phyloP scores from a whole-genome alignment of 2,329 filamentous ascomycete species.

The Phialemonium atrogriseum region DNA sequence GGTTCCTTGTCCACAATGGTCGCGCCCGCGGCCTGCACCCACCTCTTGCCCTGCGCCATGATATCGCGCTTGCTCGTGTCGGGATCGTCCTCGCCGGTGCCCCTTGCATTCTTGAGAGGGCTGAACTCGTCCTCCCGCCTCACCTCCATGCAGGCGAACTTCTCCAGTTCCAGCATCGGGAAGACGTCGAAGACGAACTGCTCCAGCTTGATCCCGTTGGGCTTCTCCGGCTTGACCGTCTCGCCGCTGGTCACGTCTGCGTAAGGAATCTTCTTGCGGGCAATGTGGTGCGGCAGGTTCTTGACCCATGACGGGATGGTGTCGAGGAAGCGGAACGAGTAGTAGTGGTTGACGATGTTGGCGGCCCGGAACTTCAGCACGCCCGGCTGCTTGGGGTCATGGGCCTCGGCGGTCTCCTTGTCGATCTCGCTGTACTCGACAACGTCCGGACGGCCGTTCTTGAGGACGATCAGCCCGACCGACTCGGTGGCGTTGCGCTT shows the following conservation, averaged over 20 bases:
- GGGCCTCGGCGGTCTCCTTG: conserved; percentile 76
- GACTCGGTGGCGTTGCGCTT: conserved; percentile 96
- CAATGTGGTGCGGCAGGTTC: conserved; percentile 88
- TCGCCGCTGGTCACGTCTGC: conserved; percentile 70
- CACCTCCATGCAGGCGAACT: conserved; percentile 95
- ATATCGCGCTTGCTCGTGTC: conserved; percentile 90
- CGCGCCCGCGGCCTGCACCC: conserved; percentile 73
- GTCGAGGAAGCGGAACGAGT: conserved; percentile 88
- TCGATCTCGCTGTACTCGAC: conserved; percentile 99
- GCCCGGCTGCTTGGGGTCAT: conserved; percentile 69
- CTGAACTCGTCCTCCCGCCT: conserved; percentile 97
- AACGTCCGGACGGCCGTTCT: conserved; percentile 93
- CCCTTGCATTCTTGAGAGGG: conserved; percentile 82
- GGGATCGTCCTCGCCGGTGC: conserved; percentile 85
- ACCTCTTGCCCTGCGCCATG: conserved; percentile 80
- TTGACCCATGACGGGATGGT: conserved; percentile 80
- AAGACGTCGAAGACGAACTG: conserved; percentile 99
- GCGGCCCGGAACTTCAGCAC: conserved; percentile 93
- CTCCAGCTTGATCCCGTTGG: conserved; percentile 98
- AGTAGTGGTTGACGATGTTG: conserved; percentile 99
- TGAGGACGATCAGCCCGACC: conserved; percentile 86
- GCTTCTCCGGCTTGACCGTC: conserved; percentile 81
- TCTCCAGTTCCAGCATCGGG: conserved; percentile 73
- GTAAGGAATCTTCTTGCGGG: conserved; percentile 95
- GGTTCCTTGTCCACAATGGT: conserved; percentile 57